Evolutionary conservation across 2,329 filamentous ascomycete genomes (phyloP), one percentile per base, ranked within the genome.

Genomic region (Colletotrichum sp.): DNA sequence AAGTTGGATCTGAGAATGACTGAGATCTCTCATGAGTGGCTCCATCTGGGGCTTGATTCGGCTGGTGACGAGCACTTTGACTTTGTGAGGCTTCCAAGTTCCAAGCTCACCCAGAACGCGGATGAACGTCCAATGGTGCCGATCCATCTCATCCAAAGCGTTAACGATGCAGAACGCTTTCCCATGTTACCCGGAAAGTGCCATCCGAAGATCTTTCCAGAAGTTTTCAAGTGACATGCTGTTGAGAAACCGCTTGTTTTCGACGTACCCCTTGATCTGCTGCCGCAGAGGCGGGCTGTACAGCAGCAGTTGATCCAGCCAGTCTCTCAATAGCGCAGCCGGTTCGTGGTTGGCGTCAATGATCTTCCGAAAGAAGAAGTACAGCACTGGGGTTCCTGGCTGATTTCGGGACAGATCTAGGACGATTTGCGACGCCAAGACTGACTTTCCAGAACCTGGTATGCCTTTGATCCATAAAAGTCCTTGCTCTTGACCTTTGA

Each of bases 121-220:
- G 4, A 88, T 74, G 34, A 88, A 87, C 0, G 74, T 84, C 82
- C 57, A 30, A 19, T 19, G 12, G 27, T 16, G 85, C 79, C 0
- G 80, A 52, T 87, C 85, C 84, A 89, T 88, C 78, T 89, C 87
- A 71, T 89, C 88, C 4, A 89, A 80, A 0, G 87, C 87, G 76
- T 89, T 87, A 0, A 82, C 81, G 4, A 89, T 80, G 39, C 84
- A 85, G 65, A 85, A 88, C 0, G 82, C 85, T 5, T 71, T 80
- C 4, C 30, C 52, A 16, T 16, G 79, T 30, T 81, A 73, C 4
- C 63, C 52, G 2, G 62, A 65, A 11, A 84, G 69, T 0, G 81
- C 81, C 34, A 79, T 75, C 6, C 79, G 71, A 5, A 86, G 75
- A 34, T 82, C 69, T 5, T 78, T 76, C 82, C 83, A 85, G 6